Evolutionary conservation across 495 filamentous ascomycete genomes (phyloP).

Genomic region (Rostrohypoxylon terebratum): DNA sequence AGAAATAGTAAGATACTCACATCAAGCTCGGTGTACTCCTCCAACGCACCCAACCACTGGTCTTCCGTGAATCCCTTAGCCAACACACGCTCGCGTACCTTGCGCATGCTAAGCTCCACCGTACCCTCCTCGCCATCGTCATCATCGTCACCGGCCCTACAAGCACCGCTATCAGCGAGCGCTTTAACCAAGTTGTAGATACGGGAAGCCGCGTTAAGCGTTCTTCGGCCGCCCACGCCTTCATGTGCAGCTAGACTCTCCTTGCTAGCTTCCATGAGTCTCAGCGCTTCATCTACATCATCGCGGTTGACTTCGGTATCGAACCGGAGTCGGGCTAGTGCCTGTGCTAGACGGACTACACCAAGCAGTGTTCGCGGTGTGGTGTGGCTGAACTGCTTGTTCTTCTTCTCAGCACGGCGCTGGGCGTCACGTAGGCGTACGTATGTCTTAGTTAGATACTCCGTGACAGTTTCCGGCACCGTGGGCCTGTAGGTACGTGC

Average conservation of each 20-base stretch:
- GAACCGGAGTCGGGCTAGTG: slow-evolving; percentile 93
- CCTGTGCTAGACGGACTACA: slow-evolving; percentile 91
- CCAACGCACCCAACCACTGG: slow-evolving; percentile 84
- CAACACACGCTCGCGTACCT: slow-evolving; percentile 88
- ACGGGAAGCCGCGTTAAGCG: slow-evolving; percentile 85
- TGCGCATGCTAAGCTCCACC: slow-evolving; percentile 85
- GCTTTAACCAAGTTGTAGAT: slow-evolving; percentile 93
- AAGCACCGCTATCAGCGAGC: slow-evolving; percentile 81
- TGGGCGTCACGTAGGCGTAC: slow-evolving; percentile 90
- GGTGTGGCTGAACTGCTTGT: slow-evolving; percentile 91
- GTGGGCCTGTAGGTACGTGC: slow-evolving; percentile 88
- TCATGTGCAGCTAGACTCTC: slow-evolving; percentile 78
- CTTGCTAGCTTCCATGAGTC: slow-evolving; percentile 91
- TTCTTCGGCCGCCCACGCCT: slow-evolving; percentile 63
- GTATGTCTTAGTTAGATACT: slow-evolving; percentile 97
- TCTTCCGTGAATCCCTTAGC: slow-evolving; percentile 97
- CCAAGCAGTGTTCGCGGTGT: slow-evolving; percentile 93
- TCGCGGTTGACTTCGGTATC: slow-evolving; percentile 83
- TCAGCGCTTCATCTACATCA: slow-evolving; percentile 94
- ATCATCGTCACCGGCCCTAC: slow-evolving; percentile 66
- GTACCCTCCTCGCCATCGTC: slow-evolving; percentile 48
- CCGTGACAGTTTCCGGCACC: slow-evolving; percentile 83
- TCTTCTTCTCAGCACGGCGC: slow-evolving; percentile 86
- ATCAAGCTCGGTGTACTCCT: slow-evolving; percentile 88
- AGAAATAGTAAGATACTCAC: slow-evolving; percentile 68